Percentiles rank a stretch among this genome's conserved stretches.
Conservation (phyloP, 2,329 filamentous ascomycete genomes). For the Curvularia lunata region DNA sequence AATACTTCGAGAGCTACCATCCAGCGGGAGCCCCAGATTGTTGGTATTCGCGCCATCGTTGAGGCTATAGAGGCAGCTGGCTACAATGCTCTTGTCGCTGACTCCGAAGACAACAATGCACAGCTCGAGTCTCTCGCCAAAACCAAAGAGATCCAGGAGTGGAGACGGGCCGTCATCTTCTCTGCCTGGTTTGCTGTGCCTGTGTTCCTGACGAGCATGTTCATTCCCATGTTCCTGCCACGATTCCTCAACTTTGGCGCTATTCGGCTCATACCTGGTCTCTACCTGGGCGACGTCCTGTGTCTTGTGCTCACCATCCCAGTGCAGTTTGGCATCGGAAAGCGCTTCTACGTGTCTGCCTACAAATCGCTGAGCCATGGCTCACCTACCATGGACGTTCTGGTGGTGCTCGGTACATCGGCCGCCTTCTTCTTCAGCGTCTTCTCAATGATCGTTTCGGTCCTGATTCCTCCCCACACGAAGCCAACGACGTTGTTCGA, state of each 20-base stretch:
- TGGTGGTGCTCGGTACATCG: constrained; percentile 91
- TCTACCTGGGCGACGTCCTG: constrained; percentile 87
- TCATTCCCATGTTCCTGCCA: constrained; percentile 84
- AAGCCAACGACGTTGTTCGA: constrained; percentile 92
- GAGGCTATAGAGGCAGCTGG: constrained; percentile 81
- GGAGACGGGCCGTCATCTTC: constrained; percentile 79
- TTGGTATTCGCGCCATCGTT: constrained; percentile 82
- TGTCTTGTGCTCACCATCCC: constrained; percentile 87
- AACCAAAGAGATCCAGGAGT: constrained; percentile 94
- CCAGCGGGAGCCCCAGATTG: constrained; percentile 71
- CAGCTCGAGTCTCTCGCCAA: constrained; percentile 96
- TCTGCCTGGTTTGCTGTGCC: constrained; percentile 85
- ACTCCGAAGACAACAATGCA: constrained; percentile 94
- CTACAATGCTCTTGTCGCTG: constrained; percentile 86
- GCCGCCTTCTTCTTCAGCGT: constrained; percentile 96
- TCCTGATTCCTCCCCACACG: constrained; percentile 75
- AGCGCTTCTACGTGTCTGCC: constrained; percentile 91
- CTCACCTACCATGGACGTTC: constrained; percentile 95
- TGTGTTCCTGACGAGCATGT: constrained; percentile 91
- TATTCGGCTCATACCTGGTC: constrained; percentile 70
- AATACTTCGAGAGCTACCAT: constrained; percentile 76
- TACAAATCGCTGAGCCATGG: constrained; percentile 90
- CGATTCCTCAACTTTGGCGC: constrained; percentile 74
- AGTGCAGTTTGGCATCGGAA: constrained; percentile 95
- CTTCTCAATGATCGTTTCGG: constrained; percentile 82